A percentile compares a stretch with the other conserved stretches of the same genome.
Conservation (phyloP, 768 basidiomycete species). For the Lentinula guzmanii region DNA sequence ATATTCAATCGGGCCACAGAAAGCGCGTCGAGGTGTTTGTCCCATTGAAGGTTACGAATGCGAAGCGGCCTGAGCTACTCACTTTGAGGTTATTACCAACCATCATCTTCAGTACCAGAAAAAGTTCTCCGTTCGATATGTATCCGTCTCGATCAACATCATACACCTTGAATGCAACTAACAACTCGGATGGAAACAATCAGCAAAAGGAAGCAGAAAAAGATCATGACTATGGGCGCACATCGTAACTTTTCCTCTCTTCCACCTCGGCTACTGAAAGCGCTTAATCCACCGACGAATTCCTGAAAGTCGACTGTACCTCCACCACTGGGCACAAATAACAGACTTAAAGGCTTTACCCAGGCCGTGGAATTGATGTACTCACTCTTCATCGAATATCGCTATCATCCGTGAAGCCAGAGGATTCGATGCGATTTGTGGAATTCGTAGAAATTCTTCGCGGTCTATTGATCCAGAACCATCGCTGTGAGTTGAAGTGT, state of each 20-base stretch:
- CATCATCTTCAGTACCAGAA: slow-evolving; percentile 99
- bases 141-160: slow-evolving; percentile 97
- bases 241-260: slow-evolving; percentile 96
- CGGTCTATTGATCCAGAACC: slow-evolving; percentile 97
- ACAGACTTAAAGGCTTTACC: too few species aligned
- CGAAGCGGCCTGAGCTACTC: slow-evolving; percentile 6
- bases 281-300: slow-evolving; percentile 95
- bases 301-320: slow-evolving; percentile 99
- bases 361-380: slow-evolving; percentile 13
- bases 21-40: not conserved
- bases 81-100: slow-evolving; percentile 99
- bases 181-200: not conserved
- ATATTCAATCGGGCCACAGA: not conserved
- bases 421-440: slow-evolving; percentile 97
- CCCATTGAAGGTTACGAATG: not conserved
- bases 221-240: slow-evolving; percentile 33
- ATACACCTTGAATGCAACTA: slow-evolving; percentile 99
- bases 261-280: slow-evolving; percentile 95
- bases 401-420: slow-evolving; percentile 97
- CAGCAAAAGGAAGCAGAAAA: slow-evolving; percentile 5
- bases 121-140: slow-evolving; percentile 98
- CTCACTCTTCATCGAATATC: slow-evolving; percentile 98
- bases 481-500: slow-evolving; percentile 46
- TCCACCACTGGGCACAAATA: slow-evolving; percentile 66
- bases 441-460: slow-evolving; percentile 98